These are phyloP conservation scores for Thinopyrum obtusiflorum DNA, from an alignment of 202 grass and related monocot genomes.

Conservation along the genomic window DNA sequence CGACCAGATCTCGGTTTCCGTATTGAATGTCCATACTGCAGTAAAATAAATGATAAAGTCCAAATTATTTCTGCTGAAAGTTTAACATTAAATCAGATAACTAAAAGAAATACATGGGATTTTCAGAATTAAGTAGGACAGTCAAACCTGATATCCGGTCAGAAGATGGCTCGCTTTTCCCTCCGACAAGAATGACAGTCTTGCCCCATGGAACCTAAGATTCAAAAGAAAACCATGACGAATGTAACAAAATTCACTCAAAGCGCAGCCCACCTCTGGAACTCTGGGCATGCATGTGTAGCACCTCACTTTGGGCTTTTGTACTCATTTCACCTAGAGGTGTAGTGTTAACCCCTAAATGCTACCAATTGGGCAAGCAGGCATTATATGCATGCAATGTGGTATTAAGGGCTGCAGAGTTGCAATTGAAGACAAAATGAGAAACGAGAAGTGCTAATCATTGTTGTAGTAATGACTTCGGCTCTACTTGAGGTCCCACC, in stretches of 20 bases:
- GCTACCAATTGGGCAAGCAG: not conserved
- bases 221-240: conserved; percentile 1
- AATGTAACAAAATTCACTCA: not conserved
- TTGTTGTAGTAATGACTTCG: not conserved
- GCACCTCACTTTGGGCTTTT: not conserved
- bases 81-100: conserved; percentile 28
- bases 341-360: not conserved
- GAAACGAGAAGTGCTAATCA: not conserved
- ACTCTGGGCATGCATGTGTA: not conserved
- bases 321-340: not conserved
- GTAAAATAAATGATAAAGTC: conserved; percentile 43
- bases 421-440: not conserved
- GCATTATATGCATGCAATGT: not conserved
- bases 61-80: conserved; percentile 24
- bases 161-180: conserved; percentile 80
- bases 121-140: conserved; percentile 18
- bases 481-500: too few relatives aligned
- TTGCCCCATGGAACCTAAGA: conserved; percentile 91
- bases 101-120: not conserved
- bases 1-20: conserved; percentile 74
- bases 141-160: conserved; percentile 77
- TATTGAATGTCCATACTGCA: conserved; percentile 91
- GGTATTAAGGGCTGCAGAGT: not conserved
- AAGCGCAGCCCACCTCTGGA: not conserved
- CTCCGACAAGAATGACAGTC: conserved; percentile 84